phyloP scores from a whole-genome alignment of 495 filamentous ascomycete species.

The Neurospora sp. region DNA sequence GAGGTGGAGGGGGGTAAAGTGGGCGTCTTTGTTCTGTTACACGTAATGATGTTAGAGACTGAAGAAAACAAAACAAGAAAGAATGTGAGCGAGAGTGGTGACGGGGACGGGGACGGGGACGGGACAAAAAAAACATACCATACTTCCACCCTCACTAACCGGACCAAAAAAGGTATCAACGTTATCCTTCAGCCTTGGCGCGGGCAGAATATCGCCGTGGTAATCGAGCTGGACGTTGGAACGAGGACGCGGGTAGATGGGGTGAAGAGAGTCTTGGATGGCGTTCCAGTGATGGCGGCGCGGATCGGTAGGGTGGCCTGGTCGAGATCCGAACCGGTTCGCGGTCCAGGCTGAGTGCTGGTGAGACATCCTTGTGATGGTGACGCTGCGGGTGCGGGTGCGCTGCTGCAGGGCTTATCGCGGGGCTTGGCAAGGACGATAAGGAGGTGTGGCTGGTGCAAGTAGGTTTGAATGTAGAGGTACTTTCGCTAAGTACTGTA shows the following conservation, averaged over 20 bases:
- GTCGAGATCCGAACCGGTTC: background rate
- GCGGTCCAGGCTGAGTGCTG: background rate
- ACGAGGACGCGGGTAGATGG: background rate
- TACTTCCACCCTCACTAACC: background rate
- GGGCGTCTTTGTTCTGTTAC: constrained; percentile 78
- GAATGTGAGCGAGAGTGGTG: background rate
- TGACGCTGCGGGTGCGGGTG: background rate
- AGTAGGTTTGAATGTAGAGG: background rate
- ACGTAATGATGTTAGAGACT: background rate
- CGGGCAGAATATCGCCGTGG: background rate
- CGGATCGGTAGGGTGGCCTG: background rate
- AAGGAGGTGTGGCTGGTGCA: background rate
- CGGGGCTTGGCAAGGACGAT: background rate
- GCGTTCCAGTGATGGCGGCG: background rate
- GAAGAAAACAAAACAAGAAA: background rate
- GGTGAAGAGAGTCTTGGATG: background rate
- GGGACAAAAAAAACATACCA: background rate
- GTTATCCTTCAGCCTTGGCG: background rate
- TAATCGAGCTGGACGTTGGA: background rate
- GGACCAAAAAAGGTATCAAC: background rate
- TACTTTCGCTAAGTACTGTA: background rate
- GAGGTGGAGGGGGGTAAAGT: constrained; percentile 83
- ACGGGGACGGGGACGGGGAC: background rate
- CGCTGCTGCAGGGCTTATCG: background rate
- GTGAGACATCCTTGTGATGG: background rate